phyloP scores from a whole-genome alignment of 2,329 filamentous ascomycete genomes.

The Cercospora sesami region DNA sequence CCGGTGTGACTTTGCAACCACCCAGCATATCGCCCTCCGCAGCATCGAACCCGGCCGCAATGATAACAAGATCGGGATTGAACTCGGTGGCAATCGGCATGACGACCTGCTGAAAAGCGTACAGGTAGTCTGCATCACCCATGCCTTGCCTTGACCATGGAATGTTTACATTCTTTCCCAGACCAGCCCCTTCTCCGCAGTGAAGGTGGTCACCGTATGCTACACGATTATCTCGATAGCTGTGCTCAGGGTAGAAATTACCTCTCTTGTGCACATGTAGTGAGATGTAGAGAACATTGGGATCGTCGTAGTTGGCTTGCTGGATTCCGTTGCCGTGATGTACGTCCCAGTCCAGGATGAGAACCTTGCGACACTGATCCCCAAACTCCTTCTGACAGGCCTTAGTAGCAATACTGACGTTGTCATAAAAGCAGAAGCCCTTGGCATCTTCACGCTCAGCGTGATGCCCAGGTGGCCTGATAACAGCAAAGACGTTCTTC shows the following conservation, averaged over 20 bases:
- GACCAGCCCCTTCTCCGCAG: conserved; percentile 58
- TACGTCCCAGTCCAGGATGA: conserved; percentile 89
- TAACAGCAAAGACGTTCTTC: conserved; percentile 94
- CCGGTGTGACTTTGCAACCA: conserved; percentile 85
- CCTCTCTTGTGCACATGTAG: conserved; percentile 85
- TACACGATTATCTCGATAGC: conserved; percentile 57
- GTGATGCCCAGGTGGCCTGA: conserved; percentile 92
- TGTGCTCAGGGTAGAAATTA: conserved; percentile 73
- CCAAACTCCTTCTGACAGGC: conserved; percentile 82
- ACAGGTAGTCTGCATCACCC: conserved; percentile 96
- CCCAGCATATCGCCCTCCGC: conserved; percentile 91
- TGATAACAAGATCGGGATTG: conserved; percentile 88
- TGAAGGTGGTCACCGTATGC: conserved; percentile 60
- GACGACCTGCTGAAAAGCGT: conserved; percentile 90
- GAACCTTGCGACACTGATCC: conserved; percentile 75
- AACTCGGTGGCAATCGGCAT: conserved; percentile 97
- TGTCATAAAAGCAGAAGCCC: conserved; percentile 98
- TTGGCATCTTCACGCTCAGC: conserved; percentile 83
- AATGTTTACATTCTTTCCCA: conserved; percentile 67
- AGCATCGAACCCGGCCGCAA: conserved; percentile 94
- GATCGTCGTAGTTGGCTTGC: conserved; percentile 92
- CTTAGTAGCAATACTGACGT: conserved; percentile 87
- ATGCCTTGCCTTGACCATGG: conserved; percentile 71
- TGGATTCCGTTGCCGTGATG: conserved; percentile 89
- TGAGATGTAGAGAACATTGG: conserved; percentile 94